Percentiles rank a stretch among this genome's conserved stretches.
These are phyloP conservation scores for Hemileia vastatrix DNA, from an alignment of 1,284 basidiomycete genomes.

Conservation along the genomic window DNA sequence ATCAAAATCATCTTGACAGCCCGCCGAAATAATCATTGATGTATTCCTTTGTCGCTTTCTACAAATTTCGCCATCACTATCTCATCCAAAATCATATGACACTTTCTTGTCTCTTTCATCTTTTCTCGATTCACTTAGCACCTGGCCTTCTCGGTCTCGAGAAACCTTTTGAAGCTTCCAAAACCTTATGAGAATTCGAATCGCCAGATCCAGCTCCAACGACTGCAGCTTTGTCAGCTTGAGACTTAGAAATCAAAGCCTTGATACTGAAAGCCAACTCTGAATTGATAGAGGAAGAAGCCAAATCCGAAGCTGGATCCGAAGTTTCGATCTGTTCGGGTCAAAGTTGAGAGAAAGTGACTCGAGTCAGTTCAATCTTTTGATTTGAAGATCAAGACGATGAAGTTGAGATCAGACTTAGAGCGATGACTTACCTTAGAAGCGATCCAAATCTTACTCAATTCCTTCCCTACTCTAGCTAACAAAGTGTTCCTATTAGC, in stretches of 20 bases:
- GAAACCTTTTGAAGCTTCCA: background rate
- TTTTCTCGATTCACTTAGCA: background rate
- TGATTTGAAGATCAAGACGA: background rate
- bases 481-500: too few relatives aligned
- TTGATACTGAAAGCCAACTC: background rate
- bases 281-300: background rate
- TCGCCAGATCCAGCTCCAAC: background rate
- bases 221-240: background rate
- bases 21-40: too few relatives aligned
- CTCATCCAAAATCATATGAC: too few relatives aligned
- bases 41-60: too few relatives aligned
- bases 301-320: background rate
- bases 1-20: too few relatives aligned
- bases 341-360: background rate
- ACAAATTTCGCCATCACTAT: too few relatives aligned
- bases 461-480: too few relatives aligned
- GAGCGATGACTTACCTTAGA: too few relatives aligned
- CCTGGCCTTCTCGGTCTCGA: background rate
- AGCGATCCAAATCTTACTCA: too few relatives aligned
- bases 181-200: background rate
- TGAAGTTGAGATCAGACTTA: background rate
- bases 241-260: background rate
- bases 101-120: background rate
- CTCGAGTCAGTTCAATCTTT: background rate
- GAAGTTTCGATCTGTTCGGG: background rate